Evolutionary conservation across 306 rosid genomes (phyloP).

Genomic region (Trifolium pratense): DNA sequence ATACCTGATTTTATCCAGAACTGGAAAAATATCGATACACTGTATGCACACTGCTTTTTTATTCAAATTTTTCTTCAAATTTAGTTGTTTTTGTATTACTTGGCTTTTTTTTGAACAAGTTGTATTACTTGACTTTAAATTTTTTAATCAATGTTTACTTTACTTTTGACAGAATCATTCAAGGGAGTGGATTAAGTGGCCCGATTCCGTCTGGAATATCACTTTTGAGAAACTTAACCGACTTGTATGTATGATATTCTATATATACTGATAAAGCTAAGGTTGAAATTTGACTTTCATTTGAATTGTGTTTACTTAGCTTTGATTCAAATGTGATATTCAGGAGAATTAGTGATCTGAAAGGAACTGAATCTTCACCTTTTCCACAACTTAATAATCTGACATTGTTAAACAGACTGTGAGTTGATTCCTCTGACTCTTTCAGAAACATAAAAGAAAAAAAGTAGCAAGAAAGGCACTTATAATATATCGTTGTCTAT

Average conservation of each 20-base stretch:
- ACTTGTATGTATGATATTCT: slow-evolving; percentile 57
- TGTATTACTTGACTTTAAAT: no score
- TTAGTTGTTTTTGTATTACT: slow-evolving; percentile 9
- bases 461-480: not conserved
- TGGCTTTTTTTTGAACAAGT: no score
- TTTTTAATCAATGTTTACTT: not conserved
- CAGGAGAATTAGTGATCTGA: slow-evolving; percentile 74
- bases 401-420: slow-evolving; percentile 45
- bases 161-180: slow-evolving; percentile 48
- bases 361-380: slow-evolving; percentile 48
- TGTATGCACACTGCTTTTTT: slow-evolving; percentile 47
- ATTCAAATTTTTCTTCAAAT: not conserved
- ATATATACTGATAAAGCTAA: not conserved
- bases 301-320: not conserved
- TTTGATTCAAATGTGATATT: slow-evolving; percentile 27
- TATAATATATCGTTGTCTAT: slow-evolving; percentile 8
- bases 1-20: slow-evolving; percentile 62
- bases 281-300: slow-evolving; percentile 18
- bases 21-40: slow-evolving; percentile 53
- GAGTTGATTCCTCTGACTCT: slow-evolving; percentile 46
- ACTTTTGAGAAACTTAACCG: slow-evolving; percentile 45
- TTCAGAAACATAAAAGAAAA: slow-evolving; percentile 5
- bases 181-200: slow-evolving; percentile 73
- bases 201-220: slow-evolving; percentile 71
- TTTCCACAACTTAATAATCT: slow-evolving; percentile 55